A percentile compares a stretch with the other conserved stretches of the same genome.
Conservation (phyloP, 169 alveolate genomes). For the Eimeria zaria region DNA sequence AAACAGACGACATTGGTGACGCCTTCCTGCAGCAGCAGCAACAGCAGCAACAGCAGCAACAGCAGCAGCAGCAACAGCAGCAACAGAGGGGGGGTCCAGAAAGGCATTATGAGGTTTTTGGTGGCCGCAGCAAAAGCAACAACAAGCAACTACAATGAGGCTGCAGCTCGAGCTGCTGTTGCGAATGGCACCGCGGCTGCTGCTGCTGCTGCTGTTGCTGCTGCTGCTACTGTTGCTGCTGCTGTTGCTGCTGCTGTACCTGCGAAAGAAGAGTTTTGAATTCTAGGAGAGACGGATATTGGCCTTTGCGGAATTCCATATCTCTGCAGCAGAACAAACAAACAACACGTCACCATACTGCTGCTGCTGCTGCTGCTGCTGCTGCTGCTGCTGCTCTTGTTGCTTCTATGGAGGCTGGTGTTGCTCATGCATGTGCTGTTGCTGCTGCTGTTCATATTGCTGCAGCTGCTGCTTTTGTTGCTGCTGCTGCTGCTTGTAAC, state of each 20-base stretch:
- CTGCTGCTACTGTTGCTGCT: slow-evolving; percentile 16
- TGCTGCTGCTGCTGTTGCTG: neutral
- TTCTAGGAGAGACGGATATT: slow-evolving; percentile 37
- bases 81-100: neutral
- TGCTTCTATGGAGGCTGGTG: neutral
- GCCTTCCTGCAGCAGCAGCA: slow-evolving; percentile 30
- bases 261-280: slow-evolving; percentile 25
- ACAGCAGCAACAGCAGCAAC: slow-evolving; percentile 21
- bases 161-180: neutral
- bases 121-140: neutral
- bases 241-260: slow-evolving; percentile 27
- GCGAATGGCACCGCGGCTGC: neutral
- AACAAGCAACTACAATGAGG: neutral
- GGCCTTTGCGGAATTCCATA: slow-evolving; percentile 49
- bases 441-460: neutral
- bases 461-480: neutral
- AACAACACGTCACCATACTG: neutral
- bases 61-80: neutral
- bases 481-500: neutral
- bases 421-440: neutral
- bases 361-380: neutral
- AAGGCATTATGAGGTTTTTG: neutral
- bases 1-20: slow-evolving; percentile 37
- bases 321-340: slow-evolving; percentile 11
- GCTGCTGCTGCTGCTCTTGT: slow-evolving; percentile 7